These are phyloP conservation scores for Boletus barrowsii DNA, from an alignment of 768 basidiomycete genomes.

Conservation along the genomic window DNA sequence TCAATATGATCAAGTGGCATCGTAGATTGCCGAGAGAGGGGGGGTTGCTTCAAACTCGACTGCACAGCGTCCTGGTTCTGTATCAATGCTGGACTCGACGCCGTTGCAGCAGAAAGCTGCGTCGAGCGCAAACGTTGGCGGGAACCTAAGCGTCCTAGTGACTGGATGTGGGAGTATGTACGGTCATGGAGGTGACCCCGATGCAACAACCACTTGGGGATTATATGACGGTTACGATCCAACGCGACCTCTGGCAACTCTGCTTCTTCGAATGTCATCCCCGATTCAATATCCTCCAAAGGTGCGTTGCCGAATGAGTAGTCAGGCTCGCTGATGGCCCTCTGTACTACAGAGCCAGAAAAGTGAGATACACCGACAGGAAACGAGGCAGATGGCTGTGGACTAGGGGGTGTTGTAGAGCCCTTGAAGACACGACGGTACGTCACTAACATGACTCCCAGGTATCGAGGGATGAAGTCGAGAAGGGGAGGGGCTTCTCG, in stretches of 20 bases:
- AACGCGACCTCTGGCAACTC: slow-evolving; percentile 94
- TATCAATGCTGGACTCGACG: slow-evolving; percentile 70
- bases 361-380: slow-evolving; percentile 21
- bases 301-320: slow-evolving; percentile 2
- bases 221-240: slow-evolving; percentile 92
- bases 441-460: slow-evolving; percentile 98
- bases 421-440: slow-evolving; percentile 75
- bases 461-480: slow-evolving; percentile 94
- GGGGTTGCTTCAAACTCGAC: slow-evolving; percentile 34
- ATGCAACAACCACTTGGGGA: slow-evolving; percentile 87
- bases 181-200: slow-evolving; percentile 44
- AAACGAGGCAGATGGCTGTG: slow-evolving; percentile 10
- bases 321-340: slow-evolving; percentile 25
- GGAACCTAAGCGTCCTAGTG: slow-evolving; percentile 28
- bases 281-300: slow-evolving; percentile 30
- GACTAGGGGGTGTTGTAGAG: slow-evolving; percentile 21
- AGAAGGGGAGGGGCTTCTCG: slow-evolving; percentile 88
- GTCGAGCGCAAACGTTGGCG: slow-evolving; percentile 38
- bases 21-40: slow-evolving; percentile 40
- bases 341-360: slow-evolving; percentile 29
- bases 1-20: slow-evolving; percentile 38
- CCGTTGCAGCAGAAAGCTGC: slow-evolving; percentile 50
- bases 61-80: slow-evolving; percentile 27
- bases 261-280: slow-evolving; percentile 55
- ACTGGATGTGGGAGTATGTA: slow-evolving; percentile 44